A percentile compares a stretch with the other conserved stretches of the same genome.
These are phyloP conservation scores for Fusarium buharicum DNA, from an alignment of 2,329 filamentous ascomycete genomes.

Conservation along the genomic window DNA sequence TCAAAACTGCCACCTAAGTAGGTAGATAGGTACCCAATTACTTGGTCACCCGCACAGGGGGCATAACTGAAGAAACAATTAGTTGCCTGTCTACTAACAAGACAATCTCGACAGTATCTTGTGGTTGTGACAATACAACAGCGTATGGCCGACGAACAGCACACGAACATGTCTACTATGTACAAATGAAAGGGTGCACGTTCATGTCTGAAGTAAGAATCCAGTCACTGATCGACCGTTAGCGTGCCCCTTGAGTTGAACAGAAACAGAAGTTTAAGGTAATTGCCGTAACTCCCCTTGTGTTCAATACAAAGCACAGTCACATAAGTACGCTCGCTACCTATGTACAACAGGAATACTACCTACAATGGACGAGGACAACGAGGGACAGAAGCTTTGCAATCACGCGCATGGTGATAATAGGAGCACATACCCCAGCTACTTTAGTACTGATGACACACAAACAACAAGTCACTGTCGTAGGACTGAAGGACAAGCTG, in stretches of 20 bases:
- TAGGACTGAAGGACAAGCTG: constrained; percentile 5
- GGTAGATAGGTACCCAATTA: no score
- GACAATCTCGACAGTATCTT: background rate
- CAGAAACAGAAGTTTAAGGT: background rate
- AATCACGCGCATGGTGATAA: no score
- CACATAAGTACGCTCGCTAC: background rate
- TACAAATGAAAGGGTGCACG: constrained; percentile 24
- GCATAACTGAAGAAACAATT: background rate
- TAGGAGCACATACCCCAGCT: no score
- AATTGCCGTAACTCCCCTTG: constrained; percentile 29
- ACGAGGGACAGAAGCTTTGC: no score
- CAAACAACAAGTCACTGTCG: constrained; percentile 25
- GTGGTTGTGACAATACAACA: background rate
- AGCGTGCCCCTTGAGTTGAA: constrained; percentile 34
- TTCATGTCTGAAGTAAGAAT: constrained; percentile 28
- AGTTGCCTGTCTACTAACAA: background rate
- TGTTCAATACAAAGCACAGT: constrained; percentile 9
- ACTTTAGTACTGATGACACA: background rate
- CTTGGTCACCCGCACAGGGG: background rate
- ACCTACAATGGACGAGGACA: no score
- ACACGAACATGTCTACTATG: background rate
- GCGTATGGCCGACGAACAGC: background rate
- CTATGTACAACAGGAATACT: background rate
- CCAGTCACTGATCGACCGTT: constrained; percentile 29
- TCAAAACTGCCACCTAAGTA: background rate